Evolutionary conservation across 352 stramenopile genomes (phyloP), one percentile per base, ranked within the genome.

Genomic region (Globisporangium yorkense): DNA sequence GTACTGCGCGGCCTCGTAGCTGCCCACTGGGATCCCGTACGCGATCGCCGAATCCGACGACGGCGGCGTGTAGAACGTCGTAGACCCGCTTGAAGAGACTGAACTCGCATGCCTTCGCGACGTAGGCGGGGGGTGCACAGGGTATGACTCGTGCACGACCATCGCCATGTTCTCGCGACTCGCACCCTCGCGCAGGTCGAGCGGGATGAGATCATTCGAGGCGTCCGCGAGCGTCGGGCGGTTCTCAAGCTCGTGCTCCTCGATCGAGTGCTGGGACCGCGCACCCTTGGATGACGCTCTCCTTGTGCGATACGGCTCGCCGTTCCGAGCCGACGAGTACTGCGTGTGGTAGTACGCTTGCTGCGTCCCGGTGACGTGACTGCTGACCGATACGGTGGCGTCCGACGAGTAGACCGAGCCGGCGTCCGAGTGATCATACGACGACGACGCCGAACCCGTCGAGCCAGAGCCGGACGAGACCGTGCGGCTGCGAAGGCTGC

Each of bases 131-230:
- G 12, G 12, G 20, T 48, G 33, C 18, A 41, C 37, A 12, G 7
- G 51, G 10, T 44, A 60, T 33, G 44, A 53, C n/a, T 52, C 44
- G 20, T 54, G 47, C 27, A 62, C 40, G 16, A 57, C 41, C n/a
- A 62, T 33, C 39, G 51, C 47, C 31, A 33, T 33, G 57, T 50
- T 58, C n/a, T 58, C 51, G 31, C 41, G 50, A 44, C 43, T 59
- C 24, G 44, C 31, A 2, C 43, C 20, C 21, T 37, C 43, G 13
- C 13, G 41, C 16, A 40, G n/a, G 9, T 50, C 50, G n/a, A 63
- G 43, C 12, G 51, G 57, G 43, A 63, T 63, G 33, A 63, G 50
- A 41, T 63, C 57, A 31, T 45, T 53, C 40, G 57, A 63, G 33
- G 39, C 49, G 21, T 63, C 57, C 5, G 44, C 41, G n/a, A 59